Evolutionary conservation across 2,329 filamentous ascomycete genomes (phyloP), one percentile per base, ranked within the genome.

Genomic region (Botrytis aclada): DNA sequence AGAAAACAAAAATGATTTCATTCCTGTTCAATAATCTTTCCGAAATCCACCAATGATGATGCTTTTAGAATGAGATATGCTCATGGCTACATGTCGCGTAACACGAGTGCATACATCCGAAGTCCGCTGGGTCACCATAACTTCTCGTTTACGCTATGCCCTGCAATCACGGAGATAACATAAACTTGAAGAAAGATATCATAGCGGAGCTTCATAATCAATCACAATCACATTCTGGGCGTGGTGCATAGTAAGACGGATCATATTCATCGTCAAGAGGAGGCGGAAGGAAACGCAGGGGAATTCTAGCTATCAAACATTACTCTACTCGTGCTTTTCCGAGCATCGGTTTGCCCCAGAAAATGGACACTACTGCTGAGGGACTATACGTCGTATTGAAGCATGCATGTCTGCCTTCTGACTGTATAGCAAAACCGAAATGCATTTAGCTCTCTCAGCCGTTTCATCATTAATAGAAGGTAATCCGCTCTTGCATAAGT

Each of bases 191-290:
- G 61, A 66, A 56, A 63, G 56, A 56, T 47, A 39, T 47, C 56
- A 63, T 70, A 29, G 29, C 54, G 67, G 67, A 70, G 22, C 67
- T 64, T 58, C 61, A 32, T 8, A 62, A 22, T 32, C 18, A 37
- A 32, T 66, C 70, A 56, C 37, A 66, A 58, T 71, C 70, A 67
- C 70, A 66, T 45, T 71, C n/a, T 71, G 25, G 43, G 61, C 70
- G 39, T 71, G 43, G 22, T 71, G 70, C 70, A 71, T 71, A 41
- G 61, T 58, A 25, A 66, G 37, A 51, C 62, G 25, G 29, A 39
- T 37, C 22, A 34, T 41, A 64, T 10, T 45, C 45, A 29, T 29
- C 51, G 51, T 56, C 69, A 32, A 41, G 65, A 69, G 47, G n/a
- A 69, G 47, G n/a, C 47, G 18, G 18, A n/a, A 39, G 34, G 25